Evolutionary conservation across 768 basidiomycete species (phyloP).

Genomic region (Sistotremastrum suecicum): DNA sequence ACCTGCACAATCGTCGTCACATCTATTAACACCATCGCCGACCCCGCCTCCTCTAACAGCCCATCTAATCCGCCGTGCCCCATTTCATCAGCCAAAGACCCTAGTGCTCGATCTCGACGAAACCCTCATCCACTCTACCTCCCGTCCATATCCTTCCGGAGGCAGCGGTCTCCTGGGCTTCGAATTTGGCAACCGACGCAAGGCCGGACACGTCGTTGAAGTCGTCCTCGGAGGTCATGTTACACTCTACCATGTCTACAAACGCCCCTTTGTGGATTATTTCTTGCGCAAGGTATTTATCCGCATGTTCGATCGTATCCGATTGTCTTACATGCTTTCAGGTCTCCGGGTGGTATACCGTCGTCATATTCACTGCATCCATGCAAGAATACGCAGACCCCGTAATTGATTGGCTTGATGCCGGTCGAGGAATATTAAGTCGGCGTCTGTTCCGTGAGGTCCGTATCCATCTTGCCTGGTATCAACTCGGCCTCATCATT

Average conservation of each 20-base stretch:
- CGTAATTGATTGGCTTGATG: constrained; percentile 98
- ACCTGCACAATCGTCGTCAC: constrained; percentile 6
- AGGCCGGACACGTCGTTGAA: constrained; percentile 80
- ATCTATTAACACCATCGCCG: constrained; percentile 11
- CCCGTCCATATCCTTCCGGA: constrained; percentile 45
- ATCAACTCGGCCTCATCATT: neutral
- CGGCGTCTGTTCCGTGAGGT: constrained; percentile 89
- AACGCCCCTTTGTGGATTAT: constrained; percentile 93
- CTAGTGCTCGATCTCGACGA: constrained; percentile 96
- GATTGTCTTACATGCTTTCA: constrained; percentile 17
- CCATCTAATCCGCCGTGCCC: constrained; percentile 32
- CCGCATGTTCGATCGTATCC: neutral
- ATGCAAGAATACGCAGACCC: constrained; percentile 99
- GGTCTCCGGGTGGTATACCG: constrained; percentile 97
- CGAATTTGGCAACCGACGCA: constrained; percentile 43
- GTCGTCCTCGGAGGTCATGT: constrained; percentile 80
- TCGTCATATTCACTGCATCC: constrained; percentile 97
- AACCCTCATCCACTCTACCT: constrained; percentile 95
- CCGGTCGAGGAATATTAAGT: constrained; percentile 77
- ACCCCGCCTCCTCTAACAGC: constrained; percentile 27
- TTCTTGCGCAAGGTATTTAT: constrained; percentile 69
- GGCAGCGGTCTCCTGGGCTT: constrained; percentile 43
- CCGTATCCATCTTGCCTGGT: constrained; percentile 16
- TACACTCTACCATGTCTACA: constrained; percentile 95
- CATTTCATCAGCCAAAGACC: constrained; percentile 80